Evolutionary conservation across 306 rosid genomes (phyloP), one percentile per base, ranked within the genome.

Genomic region (Begonia loranthoides): DNA sequence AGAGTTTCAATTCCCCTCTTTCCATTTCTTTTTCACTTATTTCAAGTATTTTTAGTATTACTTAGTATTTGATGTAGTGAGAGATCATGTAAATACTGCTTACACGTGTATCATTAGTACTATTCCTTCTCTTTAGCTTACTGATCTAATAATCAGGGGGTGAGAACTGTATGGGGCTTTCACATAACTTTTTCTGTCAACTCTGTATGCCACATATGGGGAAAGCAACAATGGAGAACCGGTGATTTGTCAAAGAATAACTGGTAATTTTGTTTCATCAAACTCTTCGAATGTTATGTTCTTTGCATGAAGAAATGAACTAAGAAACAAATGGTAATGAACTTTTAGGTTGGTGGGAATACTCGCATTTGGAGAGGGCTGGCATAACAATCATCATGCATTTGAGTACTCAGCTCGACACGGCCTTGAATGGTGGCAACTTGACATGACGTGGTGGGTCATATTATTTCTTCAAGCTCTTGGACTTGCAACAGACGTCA

Each of bases 151-250:
- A 17, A 9, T 28, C 62, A 88, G 97, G 86, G 84, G 46, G 89
- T 81, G 73, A 88, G 97, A 56, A 66, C 56, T 57, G 63, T 75
- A 60, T 78, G 85, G 87, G 86, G 75, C 40, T 81, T 83, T 45
- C 97, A 88, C 66, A 69, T 75, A 4, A 88, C 95, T 51, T 79
- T 87, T 87, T 57, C 84, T 6, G 93, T 88, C 5, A 84, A 88
- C 63, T 88, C 97, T 15, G 93, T 87, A 50, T 84, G 95, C 77
- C 97, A 88, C 57, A 87, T 77, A 4, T 88, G 95, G 95, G 97
- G 97, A 12, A 67, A 55, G 3, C 88, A 73, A 17, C 58, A 63
- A 0, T 84, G 95, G 93, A 77, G 64, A 33, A 88, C 97, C 13
- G 65, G 65, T 15, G 97, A 88, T 58, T 64, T 79, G 28, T 88